Evolutionary conservation across 768 basidiomycete species (phyloP).

Genomic region (Boletus rubroflammeus): DNA sequence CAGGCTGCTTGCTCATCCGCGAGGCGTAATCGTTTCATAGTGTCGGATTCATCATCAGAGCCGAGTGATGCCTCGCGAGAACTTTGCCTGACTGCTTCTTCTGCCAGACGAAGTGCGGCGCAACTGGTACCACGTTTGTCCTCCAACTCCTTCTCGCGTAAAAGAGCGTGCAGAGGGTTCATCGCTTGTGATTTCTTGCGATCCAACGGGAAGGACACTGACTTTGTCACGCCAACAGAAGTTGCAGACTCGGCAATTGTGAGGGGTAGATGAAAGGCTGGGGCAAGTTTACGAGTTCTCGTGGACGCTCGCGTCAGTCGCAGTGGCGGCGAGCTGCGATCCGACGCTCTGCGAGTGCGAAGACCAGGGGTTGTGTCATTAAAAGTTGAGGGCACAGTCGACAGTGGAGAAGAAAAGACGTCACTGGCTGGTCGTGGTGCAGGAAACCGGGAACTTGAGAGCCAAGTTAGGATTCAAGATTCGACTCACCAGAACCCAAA

Average conservation of each 20-base stretch:
- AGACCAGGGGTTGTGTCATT: not conserved
- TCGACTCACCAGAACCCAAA: not conserved
- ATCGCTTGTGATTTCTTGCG: slow-evolving; percentile 22
- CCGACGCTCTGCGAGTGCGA: not conserved
- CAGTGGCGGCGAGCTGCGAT: slow-evolving; percentile 2
- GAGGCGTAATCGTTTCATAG: slow-evolving; percentile 15
- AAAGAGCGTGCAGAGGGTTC: slow-evolving; percentile 53
- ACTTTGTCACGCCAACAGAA: not conserved
- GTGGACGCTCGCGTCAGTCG: slow-evolving; percentile 15
- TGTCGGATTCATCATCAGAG: slow-evolving; percentile 24
- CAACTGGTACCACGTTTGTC: slow-evolving; percentile 34
- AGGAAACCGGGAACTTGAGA: slow-evolving; percentile 7
- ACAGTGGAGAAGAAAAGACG: slow-evolving; percentile 21
- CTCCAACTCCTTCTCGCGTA: slow-evolving; percentile 47
- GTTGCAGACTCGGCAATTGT: slow-evolving; percentile 7
- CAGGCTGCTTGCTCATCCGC: slow-evolving; percentile 39
- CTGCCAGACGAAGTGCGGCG: slow-evolving; percentile 45
- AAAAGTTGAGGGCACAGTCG: slow-evolving; percentile 18
- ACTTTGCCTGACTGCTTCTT: slow-evolving; percentile 36
- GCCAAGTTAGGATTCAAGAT: not conserved
- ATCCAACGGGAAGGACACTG: not conserved
- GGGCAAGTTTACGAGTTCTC: slow-evolving; percentile 17
- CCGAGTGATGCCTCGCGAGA: slow-evolving; percentile 20
- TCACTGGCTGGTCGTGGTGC: not conserved
- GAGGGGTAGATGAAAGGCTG: slow-evolving; percentile 9